Evolutionary conservation across 2,329 filamentous ascomycete genomes (phyloP), one percentile per base, ranked within the genome.

Genomic region (Aspergillus sp.): DNA sequence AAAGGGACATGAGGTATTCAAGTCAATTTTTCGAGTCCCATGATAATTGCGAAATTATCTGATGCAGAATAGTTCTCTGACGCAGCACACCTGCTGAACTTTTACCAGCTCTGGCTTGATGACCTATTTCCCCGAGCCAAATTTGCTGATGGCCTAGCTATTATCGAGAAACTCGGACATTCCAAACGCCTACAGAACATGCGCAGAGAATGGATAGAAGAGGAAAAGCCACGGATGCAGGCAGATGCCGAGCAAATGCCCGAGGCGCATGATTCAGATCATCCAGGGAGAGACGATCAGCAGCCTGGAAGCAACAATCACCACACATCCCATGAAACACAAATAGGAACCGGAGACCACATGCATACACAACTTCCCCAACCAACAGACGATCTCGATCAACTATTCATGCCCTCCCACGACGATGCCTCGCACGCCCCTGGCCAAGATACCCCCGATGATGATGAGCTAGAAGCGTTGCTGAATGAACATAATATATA

Each of bases 71-170:
- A 94, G 88, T 98, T 95, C 76, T 88, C 90, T 18, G 95, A 99
- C 72, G 86, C 92, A 11, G 85, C 88, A 0, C 86, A 88, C 16
- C 83, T 99, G 24, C 82, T 99, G 52, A 91, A 90, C 24, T 91
- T 96, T 73, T 99, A 98, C 73, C 95, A 98, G 73, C 77, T 96
- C 57, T 99, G 95, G 95, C 89, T 99, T 2, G 94, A 99, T 76
- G 92, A 97, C 71, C 82, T 99, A 12, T 99, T 93, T 71, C 95
- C 95, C 12, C 92, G 96, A 71, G 95, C 94, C 5, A 94, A 92
- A 70, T 99, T 99, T 70, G 85, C 90, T 52, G 95, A 99, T 70
- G 95, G 90, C 2, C 80, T 98, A 6, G 80, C 84, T 45, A 96
- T 98, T 81, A 91, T 98, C 2, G 95, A 99, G 75, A 97, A 96